Base-by-base conservation (phyloP, 2,329 filamentous ascomycete species). In the Tolypocladium cylindrosporum region DNA sequence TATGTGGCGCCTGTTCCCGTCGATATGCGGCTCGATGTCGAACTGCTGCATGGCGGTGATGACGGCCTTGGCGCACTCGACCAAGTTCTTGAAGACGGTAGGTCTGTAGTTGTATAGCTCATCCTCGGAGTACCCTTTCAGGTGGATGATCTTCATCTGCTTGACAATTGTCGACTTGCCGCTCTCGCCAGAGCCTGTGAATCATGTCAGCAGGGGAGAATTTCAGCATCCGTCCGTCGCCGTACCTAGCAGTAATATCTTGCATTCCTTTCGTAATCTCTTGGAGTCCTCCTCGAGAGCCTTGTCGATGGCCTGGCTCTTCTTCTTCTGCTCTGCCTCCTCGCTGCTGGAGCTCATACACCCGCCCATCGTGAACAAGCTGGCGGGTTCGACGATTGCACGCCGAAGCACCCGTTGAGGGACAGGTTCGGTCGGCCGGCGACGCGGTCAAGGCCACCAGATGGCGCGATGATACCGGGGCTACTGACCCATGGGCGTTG, bases 101-200 rank as follows among this genome's bases (percentile, higher is more conserved):
- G 96, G 85, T 60, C 94, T 89, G 77, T 97, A 97, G 71, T 96
- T 88, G 68, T 89, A 89, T 55, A 97, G 81, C 74, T 99, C 94
- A 67, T 97, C 93, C 65, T 91, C 86, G 13, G 90, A 92, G 75
- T 99, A 99, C 61, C 94, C 94, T 76, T 97, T 96, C 68, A 97
- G 88, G 71, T 99, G 94, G 69, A 99, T 97, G 67, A 99, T 99
- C 77, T 97, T 99, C 94, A 99, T 99, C 80, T 99, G 94, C 76
- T 99, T 99, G 66, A 99, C 94, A 68, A 99, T 97, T 11, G 94
- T 99, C 59, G 94, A 97, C 77, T 99, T 99, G 65, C 94, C 94
- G 75, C 93, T 97, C 78, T 99, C 94, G 64, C 94, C 94, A 64
- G 94, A 97, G 64, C 94, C 94, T 97, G 72, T 45, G n/a, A 24